A percentile compares a stretch with the other conserved stretches of the same genome.
Conservation (phyloP, 1,284 basidiomycete species). For the Takashimella koratensis region DNA sequence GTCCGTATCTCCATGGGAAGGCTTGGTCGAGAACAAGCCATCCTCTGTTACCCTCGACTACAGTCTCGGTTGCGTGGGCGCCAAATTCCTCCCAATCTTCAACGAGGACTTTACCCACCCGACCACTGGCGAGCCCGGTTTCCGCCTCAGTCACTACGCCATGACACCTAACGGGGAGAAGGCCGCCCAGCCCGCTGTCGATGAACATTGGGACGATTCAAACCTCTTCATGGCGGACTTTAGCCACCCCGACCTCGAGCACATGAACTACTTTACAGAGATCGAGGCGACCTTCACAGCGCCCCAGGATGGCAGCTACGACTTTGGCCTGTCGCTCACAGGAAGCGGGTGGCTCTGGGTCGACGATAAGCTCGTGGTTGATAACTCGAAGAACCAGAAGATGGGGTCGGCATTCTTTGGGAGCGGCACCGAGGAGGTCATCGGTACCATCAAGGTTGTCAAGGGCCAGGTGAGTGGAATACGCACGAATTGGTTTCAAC, state of each 20-base stretch:
- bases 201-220: constrained; percentile 16
- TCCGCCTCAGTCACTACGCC: constrained; percentile 22
- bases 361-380: constrained; percentile 60
- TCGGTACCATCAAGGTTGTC: constrained; percentile 17
- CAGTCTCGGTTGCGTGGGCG: constrained; percentile 35
- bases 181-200: constrained; percentile 5
- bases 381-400: constrained; percentile 58
- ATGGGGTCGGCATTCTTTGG: constrained; percentile 20
- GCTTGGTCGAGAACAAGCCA: constrained; percentile 52
- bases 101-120: constrained; percentile 20
- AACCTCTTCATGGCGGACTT: constrained; percentile 32
- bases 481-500: no score
- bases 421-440: constrained; percentile 22
- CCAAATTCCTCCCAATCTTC: constrained; percentile 24
- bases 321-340: constrained; percentile 29
- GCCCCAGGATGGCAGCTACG: constrained; percentile 22
- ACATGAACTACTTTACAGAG: constrained; percentile 19
- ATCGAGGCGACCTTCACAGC: constrained; percentile 22
- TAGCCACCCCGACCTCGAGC: constrained; percentile 11
- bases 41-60: constrained; percentile 49
- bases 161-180: constrained; percentile 14
- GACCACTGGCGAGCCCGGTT: constrained; percentile 22
- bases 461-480: constrained; percentile 23
- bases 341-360: constrained; percentile 54
- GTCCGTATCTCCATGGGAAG: constrained; percentile 55